A percentile compares a stretch with the other conserved stretches of the same genome.
These are phyloP conservation scores for Glomus cerebriforme DNA, from an alignment of 192 early-diverging fungal species.

Conservation along the genomic window DNA sequence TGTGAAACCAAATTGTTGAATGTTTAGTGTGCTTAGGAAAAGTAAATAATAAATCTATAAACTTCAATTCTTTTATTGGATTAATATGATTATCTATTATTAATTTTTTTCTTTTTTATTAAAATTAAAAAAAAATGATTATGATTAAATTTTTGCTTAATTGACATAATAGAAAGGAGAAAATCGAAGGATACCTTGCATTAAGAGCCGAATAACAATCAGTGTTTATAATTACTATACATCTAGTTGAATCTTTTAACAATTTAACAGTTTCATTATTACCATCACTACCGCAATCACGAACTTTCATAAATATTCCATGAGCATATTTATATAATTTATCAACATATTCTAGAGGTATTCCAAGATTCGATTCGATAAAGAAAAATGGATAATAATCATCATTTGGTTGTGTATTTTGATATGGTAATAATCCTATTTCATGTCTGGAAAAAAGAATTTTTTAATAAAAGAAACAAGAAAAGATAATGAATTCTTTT, in stretches of 20 bases:
- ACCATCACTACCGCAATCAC: not conserved
- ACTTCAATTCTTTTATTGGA: conserved; percentile 39
- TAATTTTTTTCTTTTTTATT: conserved; percentile 44
- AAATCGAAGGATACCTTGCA: conserved; percentile 37
- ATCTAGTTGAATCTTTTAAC: conserved; percentile 35
- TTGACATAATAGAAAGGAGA: not conserved
- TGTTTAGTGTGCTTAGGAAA: conserved; percentile 54
- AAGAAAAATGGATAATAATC: conserved; percentile 20
- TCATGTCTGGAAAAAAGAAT: not conserved
- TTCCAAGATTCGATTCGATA: conserved; percentile 15
- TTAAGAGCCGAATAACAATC: conserved; percentile 55
- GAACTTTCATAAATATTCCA: conserved; percentile 16
- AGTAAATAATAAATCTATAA: conserved; percentile 51
- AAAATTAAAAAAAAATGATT: not conserved
- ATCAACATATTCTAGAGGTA: conserved; percentile 2
- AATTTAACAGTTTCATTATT: not conserved
- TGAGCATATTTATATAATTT: conserved; percentile 27
- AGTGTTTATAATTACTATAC: conserved; percentile 52
- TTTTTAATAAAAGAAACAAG: not conserved
- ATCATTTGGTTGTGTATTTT: not conserved
- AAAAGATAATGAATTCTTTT: not conserved
- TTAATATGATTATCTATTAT: conserved; percentile 35
- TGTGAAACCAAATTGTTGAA: conserved; percentile 53
- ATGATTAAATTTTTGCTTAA: not conserved
- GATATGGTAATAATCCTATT: conserved; percentile 24